Evolutionary conservation across 2,329 filamentous ascomycete genomes (phyloP).

Genomic region (Fusarium nurragi): DNA sequence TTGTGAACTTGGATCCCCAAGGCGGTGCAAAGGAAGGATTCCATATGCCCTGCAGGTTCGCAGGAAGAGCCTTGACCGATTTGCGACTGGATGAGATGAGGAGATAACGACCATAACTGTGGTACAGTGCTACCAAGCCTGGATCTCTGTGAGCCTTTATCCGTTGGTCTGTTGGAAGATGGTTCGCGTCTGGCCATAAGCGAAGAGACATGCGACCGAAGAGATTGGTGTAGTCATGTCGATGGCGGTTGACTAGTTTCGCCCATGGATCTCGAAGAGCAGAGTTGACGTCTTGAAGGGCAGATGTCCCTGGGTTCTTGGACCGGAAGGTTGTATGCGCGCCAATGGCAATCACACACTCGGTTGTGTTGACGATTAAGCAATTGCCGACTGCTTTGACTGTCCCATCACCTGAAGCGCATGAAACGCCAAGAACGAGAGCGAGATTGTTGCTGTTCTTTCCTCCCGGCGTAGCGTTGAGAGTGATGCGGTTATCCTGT

Average conservation of each 20-base stretch:
- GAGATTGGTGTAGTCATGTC: slow-evolving; percentile 31
- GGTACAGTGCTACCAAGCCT: slow-evolving; percentile 43
- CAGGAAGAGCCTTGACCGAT: slow-evolving; percentile 41
- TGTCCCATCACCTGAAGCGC: background rate
- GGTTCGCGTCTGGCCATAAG: slow-evolving; percentile 34
- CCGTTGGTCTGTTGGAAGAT: slow-evolving; percentile 37
- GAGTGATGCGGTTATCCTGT: slow-evolving; percentile 21
- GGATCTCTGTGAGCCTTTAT: slow-evolving; percentile 35
- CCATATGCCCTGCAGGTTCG: slow-evolving; percentile 52
- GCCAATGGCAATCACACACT: slow-evolving; percentile 34
- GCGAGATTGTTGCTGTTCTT: slow-evolving; percentile 33
- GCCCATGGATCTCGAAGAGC: slow-evolving; percentile 36
- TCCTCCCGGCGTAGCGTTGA: slow-evolving; percentile 38
- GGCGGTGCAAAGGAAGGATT: slow-evolving; percentile 46
- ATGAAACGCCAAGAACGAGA: slow-evolving; percentile 25
- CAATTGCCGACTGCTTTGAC: slow-evolving; percentile 32
- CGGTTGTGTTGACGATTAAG: slow-evolving; percentile 11
- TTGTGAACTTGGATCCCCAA: slow-evolving; percentile 61
- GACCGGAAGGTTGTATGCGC: slow-evolving; percentile 40
- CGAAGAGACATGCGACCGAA: slow-evolving; percentile 31
- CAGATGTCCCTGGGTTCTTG: slow-evolving; percentile 23
- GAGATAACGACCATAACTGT: slow-evolving; percentile 48
- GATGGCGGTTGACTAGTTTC: slow-evolving; percentile 16
- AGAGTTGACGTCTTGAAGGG: slow-evolving; percentile 38
- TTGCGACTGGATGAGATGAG: slow-evolving; percentile 43